Percentiles rank a stretch among this genome's conserved stretches.
Conservation (phyloP, 257 asterid species). For the Coffea canephora region DNA sequence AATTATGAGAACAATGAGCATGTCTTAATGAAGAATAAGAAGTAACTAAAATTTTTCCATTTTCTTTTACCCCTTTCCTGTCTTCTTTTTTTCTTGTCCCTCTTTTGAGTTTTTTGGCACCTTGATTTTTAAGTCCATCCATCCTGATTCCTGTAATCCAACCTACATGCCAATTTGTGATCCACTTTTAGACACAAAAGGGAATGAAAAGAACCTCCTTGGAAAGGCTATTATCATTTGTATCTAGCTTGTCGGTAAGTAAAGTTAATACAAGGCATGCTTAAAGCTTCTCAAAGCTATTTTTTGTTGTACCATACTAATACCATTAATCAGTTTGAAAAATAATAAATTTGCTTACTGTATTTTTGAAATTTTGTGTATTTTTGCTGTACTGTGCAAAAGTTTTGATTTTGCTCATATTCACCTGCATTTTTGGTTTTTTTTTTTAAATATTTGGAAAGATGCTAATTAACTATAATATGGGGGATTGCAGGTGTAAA, state of each 20-base stretch:
- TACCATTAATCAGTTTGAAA: not conserved
- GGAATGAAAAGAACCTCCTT: too few species aligned
- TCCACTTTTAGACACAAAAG: too few species aligned
- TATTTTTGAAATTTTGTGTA: too few species aligned
- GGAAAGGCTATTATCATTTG: not conserved
- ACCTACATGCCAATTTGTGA: not conserved
- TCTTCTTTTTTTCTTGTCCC: not conserved
- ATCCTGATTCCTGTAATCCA: not conserved
- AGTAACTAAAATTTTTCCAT: not conserved
- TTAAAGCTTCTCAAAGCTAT: not conserved
- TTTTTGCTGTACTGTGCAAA: not conserved
- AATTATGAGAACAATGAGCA: too few species aligned
- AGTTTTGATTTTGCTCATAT: not conserved
- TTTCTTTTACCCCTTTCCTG: not conserved
- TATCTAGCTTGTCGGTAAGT: not conserved
- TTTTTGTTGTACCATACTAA: not conserved
- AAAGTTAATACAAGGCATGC: not conserved
- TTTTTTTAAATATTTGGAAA: not conserved
- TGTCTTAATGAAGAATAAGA: not conserved
- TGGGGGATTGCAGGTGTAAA: conserved; percentile 51
- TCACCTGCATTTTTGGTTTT: not conserved
- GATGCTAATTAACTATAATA: not conserved
- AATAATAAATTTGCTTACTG: not conserved
- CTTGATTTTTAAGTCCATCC: not conserved
- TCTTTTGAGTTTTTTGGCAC: not conserved